phyloP scores from a whole-genome alignment of 2,329 filamentous ascomycete species.

The Alternaria sp. region DNA sequence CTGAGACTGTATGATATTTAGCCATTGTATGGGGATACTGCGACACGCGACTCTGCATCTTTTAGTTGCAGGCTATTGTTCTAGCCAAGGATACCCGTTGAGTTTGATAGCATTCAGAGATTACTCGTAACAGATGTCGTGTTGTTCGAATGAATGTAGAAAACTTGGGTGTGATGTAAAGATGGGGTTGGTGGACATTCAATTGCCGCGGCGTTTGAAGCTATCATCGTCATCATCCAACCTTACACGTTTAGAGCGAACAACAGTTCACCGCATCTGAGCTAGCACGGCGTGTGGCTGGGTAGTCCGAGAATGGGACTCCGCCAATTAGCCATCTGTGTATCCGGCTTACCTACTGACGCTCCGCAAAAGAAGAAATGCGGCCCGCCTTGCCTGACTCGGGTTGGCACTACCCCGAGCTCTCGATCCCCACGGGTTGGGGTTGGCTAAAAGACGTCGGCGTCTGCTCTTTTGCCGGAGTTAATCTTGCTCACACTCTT shows the following conservation, averaged over 20 bases:
- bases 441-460: constrained; percentile 28
- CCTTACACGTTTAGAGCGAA: not conserved
- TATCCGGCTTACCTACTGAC: constrained; percentile 9
- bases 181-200: not conserved
- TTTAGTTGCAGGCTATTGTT: not conserved
- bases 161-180: not conserved
- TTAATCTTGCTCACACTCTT: constrained; percentile 8
- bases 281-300: not conserved
- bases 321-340: constrained; percentile 7
- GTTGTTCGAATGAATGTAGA: not conserved
- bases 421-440: constrained; percentile 25
- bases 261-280: not conserved
- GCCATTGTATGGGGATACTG: not conserved
- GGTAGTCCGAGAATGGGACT: not conserved
- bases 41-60: not conserved
- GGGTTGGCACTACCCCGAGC: constrained; percentile 35
- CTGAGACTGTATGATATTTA: constrained; percentile 4
- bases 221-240: not conserved
- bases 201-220: constrained; percentile 25
- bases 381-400: constrained; percentile 38
- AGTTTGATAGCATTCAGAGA: not conserved
- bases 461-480: constrained; percentile 27
- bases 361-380: constrained; percentile 25
- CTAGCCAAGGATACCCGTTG: not conserved
- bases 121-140: not conserved